A percentile compares a stretch with the other conserved stretches of the same genome.
phyloP scores from a whole-genome alignment of 352 stramenopile genomes.

The Pythium scleroteichum region DNA sequence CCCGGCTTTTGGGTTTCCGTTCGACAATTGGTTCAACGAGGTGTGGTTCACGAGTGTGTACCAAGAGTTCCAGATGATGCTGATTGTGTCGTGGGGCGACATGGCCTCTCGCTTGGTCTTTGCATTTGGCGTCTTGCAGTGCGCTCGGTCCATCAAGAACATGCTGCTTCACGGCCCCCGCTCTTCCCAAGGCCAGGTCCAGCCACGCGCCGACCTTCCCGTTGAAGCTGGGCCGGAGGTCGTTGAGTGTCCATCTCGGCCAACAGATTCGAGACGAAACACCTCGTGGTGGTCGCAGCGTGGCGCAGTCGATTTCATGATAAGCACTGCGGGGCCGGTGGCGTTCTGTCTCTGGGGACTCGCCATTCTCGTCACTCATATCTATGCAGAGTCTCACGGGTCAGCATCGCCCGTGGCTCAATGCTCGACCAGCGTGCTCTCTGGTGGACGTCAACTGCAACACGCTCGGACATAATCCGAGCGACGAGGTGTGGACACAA shows the following conservation, averaged over 20 bases:
- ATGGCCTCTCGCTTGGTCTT: conserved; percentile 7
- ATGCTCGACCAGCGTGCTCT: background rate
- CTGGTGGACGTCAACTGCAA: conserved; percentile 11
- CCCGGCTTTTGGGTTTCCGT: conserved; percentile 1
- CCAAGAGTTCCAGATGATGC: conserved; percentile 18
- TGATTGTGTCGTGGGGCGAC: conserved; percentile 11
- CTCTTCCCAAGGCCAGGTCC: no score
- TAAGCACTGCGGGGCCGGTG: background rate
- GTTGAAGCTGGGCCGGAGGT: no score
- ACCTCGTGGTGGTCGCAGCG: no score
- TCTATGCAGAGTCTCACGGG: background rate
- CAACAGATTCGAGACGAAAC: no score
- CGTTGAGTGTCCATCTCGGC: no score
- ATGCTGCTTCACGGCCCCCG: background rate
- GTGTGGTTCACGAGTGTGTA: conserved; percentile 2
- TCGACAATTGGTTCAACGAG: conserved; percentile 7
- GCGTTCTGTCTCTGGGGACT: background rate
- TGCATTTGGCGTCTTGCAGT: conserved; percentile 1
- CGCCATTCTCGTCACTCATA: conserved; percentile 1
- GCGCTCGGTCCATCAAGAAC: conserved; percentile 6
- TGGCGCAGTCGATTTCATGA: no score
- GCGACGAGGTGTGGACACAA: background rate
- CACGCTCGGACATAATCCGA: background rate
- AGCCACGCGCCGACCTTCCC: no score
- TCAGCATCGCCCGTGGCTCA: background rate